Evolutionary conservation across 2,329 filamentous ascomycete species (phyloP).

Genomic region (Alternaria brassicicola): DNA sequence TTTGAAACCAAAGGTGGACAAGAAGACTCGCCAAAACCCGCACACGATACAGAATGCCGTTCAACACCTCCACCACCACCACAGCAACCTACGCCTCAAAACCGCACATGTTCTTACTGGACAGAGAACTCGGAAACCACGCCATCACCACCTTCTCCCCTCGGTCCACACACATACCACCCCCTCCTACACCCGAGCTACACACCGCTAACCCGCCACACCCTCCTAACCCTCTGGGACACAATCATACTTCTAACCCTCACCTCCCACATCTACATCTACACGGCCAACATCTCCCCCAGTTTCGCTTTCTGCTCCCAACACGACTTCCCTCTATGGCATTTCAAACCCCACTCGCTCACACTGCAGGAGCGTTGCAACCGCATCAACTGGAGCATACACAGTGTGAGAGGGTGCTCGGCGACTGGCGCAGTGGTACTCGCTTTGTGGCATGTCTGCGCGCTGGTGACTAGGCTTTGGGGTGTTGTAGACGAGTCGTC

Average conservation of each 20-base stretch:
- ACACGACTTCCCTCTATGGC: neutral
- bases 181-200: neutral
- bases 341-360: neutral
- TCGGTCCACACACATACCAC: neutral
- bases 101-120: neutral
- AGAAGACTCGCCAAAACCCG: neutral
- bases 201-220: neutral
- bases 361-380: neutral
- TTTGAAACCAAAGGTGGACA: neutral
- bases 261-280: neutral
- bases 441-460: neutral
- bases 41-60: neutral
- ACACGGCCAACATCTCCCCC: neutral
- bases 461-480: neutral
- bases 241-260: neutral
- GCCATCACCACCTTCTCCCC: neutral
- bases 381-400: constrained; percentile 6
- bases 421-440: constrained; percentile 1
- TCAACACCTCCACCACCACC: neutral
- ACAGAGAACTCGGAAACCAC: neutral
- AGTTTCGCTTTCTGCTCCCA: neutral
- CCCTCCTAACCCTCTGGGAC: neutral
- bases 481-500: neutral
- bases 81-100: no score
- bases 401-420: constrained; percentile 2